Percentiles rank a stretch among this genome's conserved stretches.
Evolutionary conservation across 306 rosid species (phyloP).

Genomic region (Quercus dentata): DNA sequence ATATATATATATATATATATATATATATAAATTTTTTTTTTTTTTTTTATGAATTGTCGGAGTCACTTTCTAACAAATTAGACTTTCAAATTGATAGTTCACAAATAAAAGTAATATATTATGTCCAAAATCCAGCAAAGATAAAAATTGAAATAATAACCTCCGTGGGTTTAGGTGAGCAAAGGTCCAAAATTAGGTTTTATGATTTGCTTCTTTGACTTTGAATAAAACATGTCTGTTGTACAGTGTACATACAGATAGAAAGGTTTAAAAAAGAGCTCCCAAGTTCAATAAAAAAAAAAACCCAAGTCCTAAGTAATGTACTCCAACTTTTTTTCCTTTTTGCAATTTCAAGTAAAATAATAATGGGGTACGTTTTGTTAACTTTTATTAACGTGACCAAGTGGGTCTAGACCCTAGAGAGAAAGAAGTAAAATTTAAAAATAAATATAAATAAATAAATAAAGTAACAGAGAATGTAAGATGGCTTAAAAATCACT

Average conservation of each 20-base stretch:
- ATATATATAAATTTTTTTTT: too few relatives aligned
- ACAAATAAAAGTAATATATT: neutral
- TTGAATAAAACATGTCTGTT: slow-evolving; percentile 25
- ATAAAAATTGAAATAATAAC: slow-evolving; percentile 28
- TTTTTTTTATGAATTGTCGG: neutral
- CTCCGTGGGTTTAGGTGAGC: slow-evolving; percentile 40
- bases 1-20: too few relatives aligned
- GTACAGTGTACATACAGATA: neutral
- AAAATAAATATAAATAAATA: neutral
- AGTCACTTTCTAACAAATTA: neutral
- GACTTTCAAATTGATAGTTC: neutral
- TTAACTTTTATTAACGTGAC: neutral
- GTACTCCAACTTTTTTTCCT: neutral
- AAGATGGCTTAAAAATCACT: slow-evolving; percentile 43
- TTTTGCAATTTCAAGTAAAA: neutral
- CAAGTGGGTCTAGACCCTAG: neutral
- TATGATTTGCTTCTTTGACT: slow-evolving; percentile 20
- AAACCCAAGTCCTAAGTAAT: too few relatives aligned
- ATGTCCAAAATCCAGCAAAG: neutral
- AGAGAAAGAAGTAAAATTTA: neutral
- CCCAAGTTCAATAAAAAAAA: too few relatives aligned
- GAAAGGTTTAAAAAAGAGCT: neutral
- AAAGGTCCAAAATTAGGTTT: slow-evolving; percentile 15
- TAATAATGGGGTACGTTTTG: too few relatives aligned
- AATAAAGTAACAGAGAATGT: slow-evolving; percentile 17